Conservation (phyloP, 148 eudicot genomes). For the Spergularia marina region DNA sequence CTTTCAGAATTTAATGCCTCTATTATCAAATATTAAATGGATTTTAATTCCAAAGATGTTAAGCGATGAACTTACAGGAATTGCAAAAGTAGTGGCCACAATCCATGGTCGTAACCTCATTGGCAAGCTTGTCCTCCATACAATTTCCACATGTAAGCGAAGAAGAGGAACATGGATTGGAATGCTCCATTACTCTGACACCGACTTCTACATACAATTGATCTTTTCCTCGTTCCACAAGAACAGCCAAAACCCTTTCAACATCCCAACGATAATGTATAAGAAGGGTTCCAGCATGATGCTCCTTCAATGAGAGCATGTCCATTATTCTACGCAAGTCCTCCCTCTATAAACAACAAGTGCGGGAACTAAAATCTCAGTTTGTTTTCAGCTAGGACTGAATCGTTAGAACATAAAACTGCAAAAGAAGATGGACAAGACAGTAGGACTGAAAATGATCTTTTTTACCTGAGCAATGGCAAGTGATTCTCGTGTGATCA, state of each 20-base stretch:
- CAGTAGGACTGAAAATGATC: not conserved
- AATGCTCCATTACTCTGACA: slow-evolving; percentile 33
- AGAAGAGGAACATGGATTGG: slow-evolving; percentile 29
- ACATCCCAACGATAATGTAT: slow-evolving; percentile 83
- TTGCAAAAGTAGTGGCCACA: slow-evolving; percentile 77
- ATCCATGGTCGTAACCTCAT: slow-evolving; percentile 54
- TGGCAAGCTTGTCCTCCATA: slow-evolving; percentile 45
- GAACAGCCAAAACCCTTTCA: slow-evolving; percentile 46
- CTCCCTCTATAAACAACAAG: slow-evolving; percentile 43
- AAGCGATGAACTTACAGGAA: slow-evolving; percentile 41
- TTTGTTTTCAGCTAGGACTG: not conserved
- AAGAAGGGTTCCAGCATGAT: slow-evolving; percentile 72
- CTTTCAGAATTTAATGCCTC: too few species aligned
- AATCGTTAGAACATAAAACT: not conserved
- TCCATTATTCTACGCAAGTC: slow-evolving; percentile 73
- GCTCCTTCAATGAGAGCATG: slow-evolving; percentile 62
- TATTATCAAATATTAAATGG: too few species aligned
- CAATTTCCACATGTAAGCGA: slow-evolving; percentile 47
- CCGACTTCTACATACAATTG: slow-evolving; percentile 55
- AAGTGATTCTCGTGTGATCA: slow-evolving; percentile 64
- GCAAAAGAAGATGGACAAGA: not conserved
- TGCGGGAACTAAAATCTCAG: not conserved
- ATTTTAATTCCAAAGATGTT: too few species aligned
- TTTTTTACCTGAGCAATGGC: slow-evolving; percentile 61
- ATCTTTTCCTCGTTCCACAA: slow-evolving; percentile 55